Evolutionary conservation across 306 rosid genomes (phyloP), one percentile per base, ranked within the genome.

Genomic region (Fagus crenata): DNA sequence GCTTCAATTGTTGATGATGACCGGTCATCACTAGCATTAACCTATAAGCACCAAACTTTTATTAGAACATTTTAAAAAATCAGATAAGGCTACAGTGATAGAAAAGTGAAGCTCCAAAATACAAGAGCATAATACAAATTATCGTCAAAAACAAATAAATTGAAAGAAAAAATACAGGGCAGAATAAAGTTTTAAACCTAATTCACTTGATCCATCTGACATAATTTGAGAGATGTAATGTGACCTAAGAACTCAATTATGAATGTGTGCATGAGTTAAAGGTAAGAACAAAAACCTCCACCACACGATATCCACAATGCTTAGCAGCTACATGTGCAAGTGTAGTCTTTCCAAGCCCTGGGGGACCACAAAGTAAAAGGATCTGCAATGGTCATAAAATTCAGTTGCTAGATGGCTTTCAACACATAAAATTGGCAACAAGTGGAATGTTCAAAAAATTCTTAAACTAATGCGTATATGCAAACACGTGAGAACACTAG

Each of bases 21-120:
- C 75, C 98, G 94, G 81, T 94, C 98, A 88, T 94, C 97, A 84
- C 98, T 94, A 53, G 98, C 98, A 90, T 94, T 94, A 71, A 94
- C 80, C 98, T 94, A 69, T 84, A 84, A 53, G 79, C 54, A 78
- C 46, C 75, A 85, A 85, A 76, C 14, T 28, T 51, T 13, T 67
- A 53, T 58, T 46, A 79, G 55, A 22, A 77, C n/a, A 74, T 64
- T 63, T 17, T 18, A 49, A 49, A 31, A 32, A 7, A 9, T 15
- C 4, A 0, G 41, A 72, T 69, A 39, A 40, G 4, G 67, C 32
- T 39, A 6, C 72, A 53, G 14, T 49, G 36, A 31, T 18, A 68
- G 22, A 49, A 33, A 15, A 65, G 6, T 28, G 17, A 53, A 67
- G 33, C 73, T 42, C 49, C 46, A 41, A 17, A 22, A 51, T 59